Conservation (phyloP, 2,329 filamentous ascomycete species). For the Fusarium avenaceum region DNA sequence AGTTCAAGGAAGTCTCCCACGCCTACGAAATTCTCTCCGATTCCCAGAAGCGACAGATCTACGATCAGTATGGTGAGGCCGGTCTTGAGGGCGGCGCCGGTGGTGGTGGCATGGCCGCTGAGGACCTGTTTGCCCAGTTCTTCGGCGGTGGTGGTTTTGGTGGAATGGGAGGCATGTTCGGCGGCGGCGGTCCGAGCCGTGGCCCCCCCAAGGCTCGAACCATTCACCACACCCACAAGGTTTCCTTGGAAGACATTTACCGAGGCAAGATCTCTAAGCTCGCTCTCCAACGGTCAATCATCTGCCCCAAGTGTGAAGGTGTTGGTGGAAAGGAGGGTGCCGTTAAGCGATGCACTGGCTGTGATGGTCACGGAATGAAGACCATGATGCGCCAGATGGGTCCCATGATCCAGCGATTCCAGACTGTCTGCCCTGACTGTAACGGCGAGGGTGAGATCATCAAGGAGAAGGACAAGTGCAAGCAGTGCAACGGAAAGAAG, state of each 20-base stretch:
- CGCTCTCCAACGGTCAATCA: slow-evolving; percentile 95
- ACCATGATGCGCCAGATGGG: slow-evolving; percentile 99
- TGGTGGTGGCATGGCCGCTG: slow-evolving; percentile 88
- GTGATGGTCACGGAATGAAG: slow-evolving; percentile 97
- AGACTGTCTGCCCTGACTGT: slow-evolving; percentile 98
- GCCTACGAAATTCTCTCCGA: slow-evolving; percentile 97
- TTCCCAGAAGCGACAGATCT: slow-evolving; percentile 88
- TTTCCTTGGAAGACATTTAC: slow-evolving; percentile 98
- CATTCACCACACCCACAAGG: slow-evolving; percentile 98
- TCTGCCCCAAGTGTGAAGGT: slow-evolving; percentile 94
- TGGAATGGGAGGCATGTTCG: slow-evolving; percentile 80
- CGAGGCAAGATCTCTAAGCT: slow-evolving; percentile 97
- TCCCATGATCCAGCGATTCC: slow-evolving; percentile 99
- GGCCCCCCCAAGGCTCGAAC: slow-evolving; percentile 92
- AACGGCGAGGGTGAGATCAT: slow-evolving; percentile 97
- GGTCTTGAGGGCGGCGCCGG: slow-evolving; percentile 90
- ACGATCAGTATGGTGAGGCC: slow-evolving; percentile 98
- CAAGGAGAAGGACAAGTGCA: slow-evolving; percentile 97
- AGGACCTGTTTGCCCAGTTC: slow-evolving; percentile 97
- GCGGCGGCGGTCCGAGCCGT: slow-evolving; percentile 74
- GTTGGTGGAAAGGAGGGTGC: slow-evolving; percentile 97
- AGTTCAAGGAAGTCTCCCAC: slow-evolving; percentile 97
- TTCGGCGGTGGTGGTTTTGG: slow-evolving; percentile 77
- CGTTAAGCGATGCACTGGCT: slow-evolving; percentile 92
- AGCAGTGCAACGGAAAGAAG: slow-evolving; percentile 97